phyloP scores from a whole-genome alignment of 176 grass and related monocot genomes.

The Thinopyrum elongatum region DNA sequence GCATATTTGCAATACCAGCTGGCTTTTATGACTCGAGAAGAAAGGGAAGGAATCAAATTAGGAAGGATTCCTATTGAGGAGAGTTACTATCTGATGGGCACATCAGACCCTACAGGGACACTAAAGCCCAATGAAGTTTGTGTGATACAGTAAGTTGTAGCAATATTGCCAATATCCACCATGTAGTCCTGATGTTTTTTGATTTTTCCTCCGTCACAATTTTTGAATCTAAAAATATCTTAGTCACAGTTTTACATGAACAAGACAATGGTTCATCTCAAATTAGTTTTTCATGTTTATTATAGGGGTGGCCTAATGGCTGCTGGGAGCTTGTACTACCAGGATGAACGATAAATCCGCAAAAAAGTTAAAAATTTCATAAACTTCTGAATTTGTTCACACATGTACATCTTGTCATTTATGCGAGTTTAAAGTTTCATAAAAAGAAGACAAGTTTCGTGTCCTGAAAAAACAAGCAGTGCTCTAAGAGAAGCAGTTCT shows the following conservation, averaged over 20 bases:
- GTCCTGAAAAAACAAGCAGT: no score
- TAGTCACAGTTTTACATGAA: background rate
- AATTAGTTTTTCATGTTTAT: background rate
- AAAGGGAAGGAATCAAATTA: conserved; percentile 48
- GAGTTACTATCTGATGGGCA: conserved; percentile 53
- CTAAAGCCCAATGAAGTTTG: conserved; percentile 60
- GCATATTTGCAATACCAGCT: conserved; percentile 44
- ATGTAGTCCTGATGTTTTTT: background rate
- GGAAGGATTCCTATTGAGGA: conserved; percentile 57
- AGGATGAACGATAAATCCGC: no score
- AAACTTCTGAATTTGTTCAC: no score
- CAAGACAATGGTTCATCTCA: background rate
- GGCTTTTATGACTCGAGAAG: conserved; percentile 10
- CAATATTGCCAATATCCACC: background rate
- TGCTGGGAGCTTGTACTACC: background rate
- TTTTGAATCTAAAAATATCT: background rate
- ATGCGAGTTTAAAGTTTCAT: no score
- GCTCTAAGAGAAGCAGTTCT: no score
- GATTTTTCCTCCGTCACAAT: background rate
- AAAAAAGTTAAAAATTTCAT: no score
- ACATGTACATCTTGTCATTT: no score
- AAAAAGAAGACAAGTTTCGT: no score
- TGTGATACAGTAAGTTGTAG: conserved; percentile 55
- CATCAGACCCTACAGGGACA: conserved; percentile 51
- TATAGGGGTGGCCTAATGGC: background rate